These are phyloP conservation scores for Epichloe sp. DNA, from an alignment of 2,329 filamentous ascomycete genomes.

Conservation along the genomic window DNA sequence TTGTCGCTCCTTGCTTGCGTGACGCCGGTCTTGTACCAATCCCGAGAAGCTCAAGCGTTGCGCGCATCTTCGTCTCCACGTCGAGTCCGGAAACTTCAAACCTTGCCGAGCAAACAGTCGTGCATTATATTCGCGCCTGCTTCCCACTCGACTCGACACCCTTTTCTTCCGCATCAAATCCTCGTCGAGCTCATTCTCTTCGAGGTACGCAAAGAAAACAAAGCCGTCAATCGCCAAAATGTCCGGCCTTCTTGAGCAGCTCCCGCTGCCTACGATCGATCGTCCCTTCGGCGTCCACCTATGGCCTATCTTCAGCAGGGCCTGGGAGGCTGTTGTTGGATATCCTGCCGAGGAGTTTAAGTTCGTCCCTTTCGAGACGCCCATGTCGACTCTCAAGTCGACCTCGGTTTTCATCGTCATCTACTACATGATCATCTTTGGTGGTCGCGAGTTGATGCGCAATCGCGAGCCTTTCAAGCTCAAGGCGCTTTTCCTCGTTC, in stretches of 20 bases:
- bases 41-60: background rate
- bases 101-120: slow-evolving; percentile 2
- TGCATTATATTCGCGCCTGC: background rate
- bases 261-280: slow-evolving; percentile 70
- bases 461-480: slow-evolving; percentile 75
- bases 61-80: background rate
- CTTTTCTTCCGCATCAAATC: background rate
- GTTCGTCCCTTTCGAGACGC: slow-evolving; percentile 69
- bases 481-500: slow-evolving; percentile 80
- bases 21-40: slow-evolving; percentile 1
- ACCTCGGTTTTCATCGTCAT: slow-evolving; percentile 67
- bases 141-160: background rate
- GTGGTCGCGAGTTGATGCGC: slow-evolving; percentile 85
- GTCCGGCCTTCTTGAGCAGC: slow-evolving; percentile 36
- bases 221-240: slow-evolving; percentile 19
- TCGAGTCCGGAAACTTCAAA: slow-evolving; percentile 2
- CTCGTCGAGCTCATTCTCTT: background rate
- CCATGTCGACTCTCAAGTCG: slow-evolving; percentile 80
- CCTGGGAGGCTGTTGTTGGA: slow-evolving; percentile 61
- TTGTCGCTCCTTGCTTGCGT: slow-evolving; percentile 22
- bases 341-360: slow-evolving; percentile 78
- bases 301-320: slow-evolving; percentile 91
- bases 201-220: background rate
- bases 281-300: slow-evolving; percentile 81
- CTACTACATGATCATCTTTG: slow-evolving; percentile 92